Evolutionary conservation across 768 basidiomycete genomes (phyloP), one percentile per base, ranked within the genome.

Genomic region (Mycena galopus): DNA sequence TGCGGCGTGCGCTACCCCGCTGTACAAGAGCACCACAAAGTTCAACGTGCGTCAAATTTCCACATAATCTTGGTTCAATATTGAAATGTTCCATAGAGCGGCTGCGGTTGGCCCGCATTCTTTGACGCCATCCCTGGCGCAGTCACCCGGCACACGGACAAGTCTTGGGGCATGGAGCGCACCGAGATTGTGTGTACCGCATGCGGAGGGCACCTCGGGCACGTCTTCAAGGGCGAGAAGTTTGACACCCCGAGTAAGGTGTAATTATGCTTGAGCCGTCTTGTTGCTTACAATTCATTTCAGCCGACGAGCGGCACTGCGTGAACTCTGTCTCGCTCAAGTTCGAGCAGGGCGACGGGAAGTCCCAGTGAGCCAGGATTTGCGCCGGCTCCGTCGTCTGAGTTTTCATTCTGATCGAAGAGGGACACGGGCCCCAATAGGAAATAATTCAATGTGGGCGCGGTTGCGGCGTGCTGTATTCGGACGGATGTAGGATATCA

Each of bases 61-160:
- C 23, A 42, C 47, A 30, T 11, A 14, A 5, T 39, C 12, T 14
- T 62, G 5, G 64, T 39, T 55, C 16, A 25, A 19, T 57, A 1
- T 11, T 21, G 19, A 57, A 57, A 11, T 39, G 17, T 14, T 35
- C 53, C 56, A 21, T 64, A 88, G 88, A 96, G 94, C 69, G 95
- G 96, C 10, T 97, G 95, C 77, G 96, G 96, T 27, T 98, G 96
- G 96, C 96, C 97, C n/a, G 95, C 96, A 1, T 98, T 98, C 88
- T 98, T 93, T 79, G 96, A 97, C 79, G 96, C 96, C 10, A 90
- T 97, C 72, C 96, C 96, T 8, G 96, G 96, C 37, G 95, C 96
- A 27, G 94, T 98, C 33, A 88, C 78, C 69, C 86, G 92, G 47
- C 93, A 96, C 73, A 91, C 92, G 73, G 96, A 98, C 80, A 82